Base-by-base conservation (phyloP, 192 early-diverging fungal genomes). In the Coemansia sp. region DNA sequence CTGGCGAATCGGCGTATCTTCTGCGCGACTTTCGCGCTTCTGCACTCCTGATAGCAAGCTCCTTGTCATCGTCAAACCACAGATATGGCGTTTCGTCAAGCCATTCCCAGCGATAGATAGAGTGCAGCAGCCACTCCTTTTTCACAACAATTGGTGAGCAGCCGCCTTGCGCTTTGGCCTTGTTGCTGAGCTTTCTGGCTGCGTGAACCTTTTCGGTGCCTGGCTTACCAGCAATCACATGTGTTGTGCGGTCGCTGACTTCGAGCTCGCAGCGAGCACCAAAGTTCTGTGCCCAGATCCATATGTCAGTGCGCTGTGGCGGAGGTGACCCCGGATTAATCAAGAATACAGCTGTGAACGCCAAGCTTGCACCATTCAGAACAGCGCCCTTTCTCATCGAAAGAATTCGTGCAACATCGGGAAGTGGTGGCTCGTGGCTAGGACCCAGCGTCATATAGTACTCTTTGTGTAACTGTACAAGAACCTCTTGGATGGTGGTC, bases 311-410 rank as follows among this genome's bases (percentile, higher is more conserved):
- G 20, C 85, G 83, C 13, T 83, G 74, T 4, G 84, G 84, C 37
- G 87, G 84, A 29, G 86, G 74, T 1, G 81, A 81, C 16, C 67
- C 70, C 7, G 66, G 65, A 45, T 62, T 64, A 10, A 89, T 73
- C 8, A 92, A 92, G 39, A 99, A 93, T 2, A 94, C 86, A 8
- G 89, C 85, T 21, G 89, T 90, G 53, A 99, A 97, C 1, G 92
- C 84, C 34, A 99, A 63, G 9, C 85, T 72, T 3, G 86, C 70
- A 5, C 91, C 92, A 26, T 71, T 53, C 16, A 99, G 69, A 0
- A 97, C 87, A 2, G 70, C 59, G 4, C 46, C 63, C 63, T 91
- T 92, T 70, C 91, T 78, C 7, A 46, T 30, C 5, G 82, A 75
- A 53, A 96, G 85, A 13, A 96, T 81, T 9, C 51, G 61, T 18